These are phyloP conservation scores for Oryza meridionalis DNA, from an alignment of 176 grass and related monocot genomes.

Conservation along the genomic window DNA sequence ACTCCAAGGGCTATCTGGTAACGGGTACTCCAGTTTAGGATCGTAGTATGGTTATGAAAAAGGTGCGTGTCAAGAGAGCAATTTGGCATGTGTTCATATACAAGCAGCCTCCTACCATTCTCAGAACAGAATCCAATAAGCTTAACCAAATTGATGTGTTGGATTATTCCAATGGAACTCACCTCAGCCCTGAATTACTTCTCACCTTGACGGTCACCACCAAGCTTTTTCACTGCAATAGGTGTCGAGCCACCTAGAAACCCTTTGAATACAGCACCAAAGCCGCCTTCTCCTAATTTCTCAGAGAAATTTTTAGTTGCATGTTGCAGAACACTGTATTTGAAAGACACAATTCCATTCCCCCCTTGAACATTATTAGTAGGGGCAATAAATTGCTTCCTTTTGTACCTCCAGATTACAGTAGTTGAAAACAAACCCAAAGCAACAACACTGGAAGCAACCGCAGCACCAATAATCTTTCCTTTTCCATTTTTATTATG, in stretches of 20 bases:
- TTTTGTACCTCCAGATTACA: conserved; percentile 29
- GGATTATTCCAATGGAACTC: conserved; percentile 53
- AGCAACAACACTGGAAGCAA: conserved; percentile 4
- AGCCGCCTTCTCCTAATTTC: conserved; percentile 50
- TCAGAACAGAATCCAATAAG: conserved; percentile 54
- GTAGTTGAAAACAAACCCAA: conserved; percentile 17
- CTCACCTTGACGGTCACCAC: conserved; percentile 32
- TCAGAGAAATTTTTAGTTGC: conserved; percentile 50
- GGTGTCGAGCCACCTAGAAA: conserved; percentile 14
- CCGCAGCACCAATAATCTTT: background rate
- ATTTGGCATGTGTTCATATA: conserved; percentile 57
- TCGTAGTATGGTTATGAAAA: background rate
- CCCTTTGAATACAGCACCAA: conserved; percentile 57
- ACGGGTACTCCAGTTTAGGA: conserved; percentile 40
- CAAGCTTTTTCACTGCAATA: conserved; percentile 52
- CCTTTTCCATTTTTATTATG: conserved; percentile 4
- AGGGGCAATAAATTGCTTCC: background rate
- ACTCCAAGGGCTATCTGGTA: conserved; percentile 28
- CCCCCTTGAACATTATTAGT: conserved; percentile 19
- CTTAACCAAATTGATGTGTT: conserved; percentile 54
- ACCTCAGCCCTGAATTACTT: conserved; percentile 58
- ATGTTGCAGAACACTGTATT: conserved; percentile 34
- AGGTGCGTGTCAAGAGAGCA: conserved; percentile 48
- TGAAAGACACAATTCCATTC: conserved; percentile 30
- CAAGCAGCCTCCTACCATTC: conserved; percentile 20